Evolutionary conservation across 306 rosid species (phyloP), one percentile per base, ranked within the genome.

Genomic region (Astragalus glycyphyllos): DNA sequence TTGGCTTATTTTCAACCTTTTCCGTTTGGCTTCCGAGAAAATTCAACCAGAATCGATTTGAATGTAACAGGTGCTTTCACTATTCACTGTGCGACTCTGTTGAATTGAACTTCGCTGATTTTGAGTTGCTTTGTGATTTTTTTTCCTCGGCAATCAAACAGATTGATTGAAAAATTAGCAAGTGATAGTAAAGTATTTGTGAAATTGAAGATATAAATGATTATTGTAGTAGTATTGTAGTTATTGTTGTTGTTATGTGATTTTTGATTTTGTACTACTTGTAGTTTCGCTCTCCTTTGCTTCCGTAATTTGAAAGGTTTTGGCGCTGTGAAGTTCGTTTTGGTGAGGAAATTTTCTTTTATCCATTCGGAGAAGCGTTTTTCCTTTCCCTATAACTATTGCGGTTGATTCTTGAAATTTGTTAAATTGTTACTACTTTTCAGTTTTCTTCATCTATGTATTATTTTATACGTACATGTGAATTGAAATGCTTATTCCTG

Each of bases 321-420:
- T 86, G 96, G 84, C 86, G 87, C 88, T 78, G 71, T 82, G 83
- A 53, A 76, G 80, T 86, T 84, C 90, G 79, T 86, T 84, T 86
- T 86, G 98, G 98, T 92, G 98, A 92, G 96, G 84, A 87, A 86
- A 71, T 79, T 87, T 85, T 73, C 82, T 83, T 81, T 85, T 81
- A 58, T 88, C 74, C 88, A n/a, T n/a, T n/a, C n/a, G n/a, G n/a
- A n/a, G n/a, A n/a, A n/a, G n/a, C n/a, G n/a, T n/a, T n/a, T n/a
- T n/a, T n/a, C 74, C 74, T 68, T 26, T 46, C 86, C 53, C 86
- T 81, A 84, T 84, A 70, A 67, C 75, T 61, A 49, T 79, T 84
- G 73, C 82, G 79, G 85, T 84, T 87, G 86, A 77, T 69, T 81
- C 86, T 78, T 79, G 82, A 71, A 77, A 12, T 79, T 67, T 64